Evolutionary conservation across 176 grass and related monocot genomes (phyloP).

Genomic region (Musa beccarii): DNA sequence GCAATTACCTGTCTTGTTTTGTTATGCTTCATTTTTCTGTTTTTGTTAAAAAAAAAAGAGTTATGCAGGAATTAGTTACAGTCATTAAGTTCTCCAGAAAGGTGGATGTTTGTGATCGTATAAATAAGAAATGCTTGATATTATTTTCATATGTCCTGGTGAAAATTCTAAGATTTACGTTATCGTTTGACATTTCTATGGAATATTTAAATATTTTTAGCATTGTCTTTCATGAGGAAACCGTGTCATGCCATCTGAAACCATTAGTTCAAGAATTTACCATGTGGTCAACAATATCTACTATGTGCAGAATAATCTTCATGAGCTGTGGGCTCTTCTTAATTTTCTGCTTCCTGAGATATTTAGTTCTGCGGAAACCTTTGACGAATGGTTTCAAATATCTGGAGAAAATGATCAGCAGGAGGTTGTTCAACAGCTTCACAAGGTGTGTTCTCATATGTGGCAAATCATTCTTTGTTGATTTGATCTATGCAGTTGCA

Average conservation of each 20-base stretch:
- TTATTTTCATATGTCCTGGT: not conserved
- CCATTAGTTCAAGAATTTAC: constrained; percentile 15
- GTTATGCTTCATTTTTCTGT: not conserved
- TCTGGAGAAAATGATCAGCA: constrained; percentile 81
- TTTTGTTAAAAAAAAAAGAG: not conserved
- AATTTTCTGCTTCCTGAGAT: constrained; percentile 78
- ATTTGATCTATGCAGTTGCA: not conserved
- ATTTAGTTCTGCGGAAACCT: constrained; percentile 77
- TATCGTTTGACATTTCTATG: not conserved
- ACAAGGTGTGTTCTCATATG: constrained; percentile 45
- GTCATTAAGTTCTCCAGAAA: not conserved
- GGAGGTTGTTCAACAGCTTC: constrained; percentile 78
- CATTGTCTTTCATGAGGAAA: not conserved
- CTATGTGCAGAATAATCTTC: constrained; percentile 66
- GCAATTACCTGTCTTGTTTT: not conserved
- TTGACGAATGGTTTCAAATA: constrained; percentile 77
- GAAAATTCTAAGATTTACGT: not conserved
- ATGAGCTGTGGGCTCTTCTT: constrained; percentile 81
- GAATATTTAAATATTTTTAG: not conserved
- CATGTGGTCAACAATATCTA: constrained; percentile 11
- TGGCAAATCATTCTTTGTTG: not conserved
- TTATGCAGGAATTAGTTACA: not conserved
- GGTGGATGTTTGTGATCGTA: no score
- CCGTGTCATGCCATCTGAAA: not conserved
- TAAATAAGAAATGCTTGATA: no score